phyloP scores from a whole-genome alignment of 805 yeast species.

The Suhomyces xylopsoci region DNA sequence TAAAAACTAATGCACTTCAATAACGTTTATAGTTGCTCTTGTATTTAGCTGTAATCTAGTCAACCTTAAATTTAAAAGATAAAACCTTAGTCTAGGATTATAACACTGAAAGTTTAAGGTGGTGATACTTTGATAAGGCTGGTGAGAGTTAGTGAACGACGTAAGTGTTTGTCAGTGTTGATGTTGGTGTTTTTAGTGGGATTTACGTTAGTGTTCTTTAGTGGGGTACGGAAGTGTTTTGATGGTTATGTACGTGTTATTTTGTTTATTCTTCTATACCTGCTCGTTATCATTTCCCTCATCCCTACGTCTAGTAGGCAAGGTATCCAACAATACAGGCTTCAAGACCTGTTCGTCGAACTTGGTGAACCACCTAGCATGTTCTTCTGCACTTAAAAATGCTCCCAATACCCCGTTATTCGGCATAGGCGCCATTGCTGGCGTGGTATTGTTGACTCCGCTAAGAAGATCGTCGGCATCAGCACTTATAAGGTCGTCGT shows the following conservation, averaged over 20 bases:
- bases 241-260: no score
- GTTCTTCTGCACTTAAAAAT: conserved; percentile 59
- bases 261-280: background rate
- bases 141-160: no score
- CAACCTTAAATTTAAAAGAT: no score
- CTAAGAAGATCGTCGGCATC: conserved; percentile 40
- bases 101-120: no score
- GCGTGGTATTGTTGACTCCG: conserved; percentile 1
- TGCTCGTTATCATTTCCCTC: conserved; percentile 1
- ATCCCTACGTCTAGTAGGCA: conserved; percentile 26
- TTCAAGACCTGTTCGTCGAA: conserved; percentile 92
- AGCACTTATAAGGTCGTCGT: conserved; percentile 25
- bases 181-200: no score
- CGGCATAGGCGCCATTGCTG: background rate
- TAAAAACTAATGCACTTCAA: no score
- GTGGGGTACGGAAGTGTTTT: no score
- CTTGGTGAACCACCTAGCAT: conserved; percentile 86
- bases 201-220: no score
- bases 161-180: no score
- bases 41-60: background rate
- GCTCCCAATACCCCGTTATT: conserved; percentile 38
- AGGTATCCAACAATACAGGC: conserved; percentile 78
- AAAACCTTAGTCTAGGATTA: no score
- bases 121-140: no score
- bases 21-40: no score